These are phyloP conservation scores for Vigna mungo DNA, from an alignment of 306 rosid species.

Conservation along the genomic window DNA sequence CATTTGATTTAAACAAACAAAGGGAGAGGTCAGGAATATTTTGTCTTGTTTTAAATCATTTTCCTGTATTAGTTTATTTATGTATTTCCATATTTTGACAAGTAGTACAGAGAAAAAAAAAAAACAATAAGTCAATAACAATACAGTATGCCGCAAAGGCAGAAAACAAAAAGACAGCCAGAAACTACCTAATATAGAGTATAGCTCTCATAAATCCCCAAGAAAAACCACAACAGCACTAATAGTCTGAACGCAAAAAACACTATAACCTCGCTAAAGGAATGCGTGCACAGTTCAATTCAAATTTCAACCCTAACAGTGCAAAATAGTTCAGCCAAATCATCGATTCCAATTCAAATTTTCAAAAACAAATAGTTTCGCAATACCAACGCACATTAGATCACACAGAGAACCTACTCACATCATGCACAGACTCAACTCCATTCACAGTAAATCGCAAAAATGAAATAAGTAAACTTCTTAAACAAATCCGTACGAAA, in stretches of 20 bases:
- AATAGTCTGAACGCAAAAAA: not conserved
- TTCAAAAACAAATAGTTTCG: not conserved
- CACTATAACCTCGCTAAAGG: not conserved
- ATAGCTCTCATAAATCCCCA: not conserved
- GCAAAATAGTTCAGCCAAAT: slow-evolving; percentile 19
- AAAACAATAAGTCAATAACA: slow-evolving; percentile 10
- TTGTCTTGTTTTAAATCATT: slow-evolving; percentile 7
- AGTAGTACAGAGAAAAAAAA: not conserved
- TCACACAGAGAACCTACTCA: slow-evolving; percentile 37
- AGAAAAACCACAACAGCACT: slow-evolving; percentile 2
- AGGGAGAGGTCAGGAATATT: not conserved
- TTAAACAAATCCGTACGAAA: not conserved
- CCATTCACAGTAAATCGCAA: slow-evolving; percentile 45
- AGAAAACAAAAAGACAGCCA: not conserved
- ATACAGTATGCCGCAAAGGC: not conserved
- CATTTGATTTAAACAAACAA: slow-evolving; percentile 10
- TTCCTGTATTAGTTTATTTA: slow-evolving; percentile 7
- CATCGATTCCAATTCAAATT: slow-evolving; percentile 20
- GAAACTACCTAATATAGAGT: slow-evolving; percentile 23
- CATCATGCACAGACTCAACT: slow-evolving; percentile 37
- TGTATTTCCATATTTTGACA: slow-evolving; percentile 23
- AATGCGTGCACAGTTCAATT: slow-evolving; percentile 25
- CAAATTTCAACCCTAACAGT: not conserved
- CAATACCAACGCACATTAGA: slow-evolving; percentile 31
- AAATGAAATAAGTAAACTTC: not conserved